Base-by-base conservation (phyloP, 768 basidiomycete species). In the Ramaria sp. region DNA sequence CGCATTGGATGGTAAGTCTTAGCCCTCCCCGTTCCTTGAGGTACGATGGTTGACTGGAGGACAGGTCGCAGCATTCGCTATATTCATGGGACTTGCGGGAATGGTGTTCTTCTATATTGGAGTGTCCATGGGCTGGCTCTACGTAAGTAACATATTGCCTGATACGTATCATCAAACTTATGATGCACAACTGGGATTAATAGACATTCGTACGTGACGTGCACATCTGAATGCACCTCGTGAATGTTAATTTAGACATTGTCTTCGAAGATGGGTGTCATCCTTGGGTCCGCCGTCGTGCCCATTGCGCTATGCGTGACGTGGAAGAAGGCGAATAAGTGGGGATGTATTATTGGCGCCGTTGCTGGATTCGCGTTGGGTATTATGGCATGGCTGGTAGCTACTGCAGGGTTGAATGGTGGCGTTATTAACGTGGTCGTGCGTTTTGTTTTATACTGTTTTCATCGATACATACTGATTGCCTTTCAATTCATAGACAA, bases 81-180 rank as follows among this genome's bases (percentile, higher is more conserved):
- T 91, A 38, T 73, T 87, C 34, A 91, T 90, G 77, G 90, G 82
- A 20, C 61, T 91, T n/a, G 82, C 85, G 0, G 90, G 90, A 0
- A 66, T 86, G 28, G 84, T 90, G 50, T 95, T 95, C 73, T 89
- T 73, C 69, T 92, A 86, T 65, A 90, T 93, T 59, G 91, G 91
- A 6, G 82, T 94, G 25, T 88, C 85, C 24, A 85, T 94, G 85
- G 91, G 91, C 20, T 94, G 90, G 88, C 81, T 94, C 53, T 93
- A 93, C 60, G 85, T 88, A 59, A 48, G 83, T 74, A 22, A 10
- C 37, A 6, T 43, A 32, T 22, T n/a, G n/a, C 39, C 25, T n/a
- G 30, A 25, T 44, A 9, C 36, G 51, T 48, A 48, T 42, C 28
- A 47, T 8, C 38, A 13, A 6, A 41, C 27, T 43, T 27, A 30